Conservation (phyloP, 495 filamentous ascomycete species). For the Talaromyces ruber region DNA sequence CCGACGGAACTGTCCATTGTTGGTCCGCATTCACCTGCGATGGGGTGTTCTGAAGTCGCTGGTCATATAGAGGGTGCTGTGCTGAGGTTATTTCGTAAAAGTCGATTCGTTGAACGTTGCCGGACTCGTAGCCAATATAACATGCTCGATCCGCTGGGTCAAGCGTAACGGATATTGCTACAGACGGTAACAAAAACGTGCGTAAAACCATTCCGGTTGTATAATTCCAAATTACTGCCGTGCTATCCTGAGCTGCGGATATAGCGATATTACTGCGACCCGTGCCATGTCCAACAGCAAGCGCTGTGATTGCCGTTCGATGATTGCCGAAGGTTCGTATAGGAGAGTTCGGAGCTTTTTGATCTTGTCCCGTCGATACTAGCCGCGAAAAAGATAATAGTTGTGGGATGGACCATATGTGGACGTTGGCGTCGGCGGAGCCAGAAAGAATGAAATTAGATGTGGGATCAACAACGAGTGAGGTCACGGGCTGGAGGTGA, state of each 20-base stretch:
- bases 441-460: slow-evolving; percentile 78
- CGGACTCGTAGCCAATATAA: slow-evolving; percentile 77
- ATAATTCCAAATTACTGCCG: slow-evolving; percentile 84
- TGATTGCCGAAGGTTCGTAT: slow-evolving; percentile 69
- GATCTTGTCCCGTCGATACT: slow-evolving; percentile 19
- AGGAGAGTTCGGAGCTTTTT: slow-evolving; percentile 39
- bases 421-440: slow-evolving; percentile 78
- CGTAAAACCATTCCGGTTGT: slow-evolving; percentile 63
- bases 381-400: slow-evolving; percentile 58
- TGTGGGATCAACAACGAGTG: slow-evolving; percentile 60
- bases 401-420: slow-evolving; percentile 75
- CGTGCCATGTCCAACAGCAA: slow-evolving; percentile 58
- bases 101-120: slow-evolving; percentile 71
- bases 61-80: slow-evolving; percentile 46
- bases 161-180: slow-evolving; percentile 61
- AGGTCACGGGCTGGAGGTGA: slow-evolving; percentile 79
- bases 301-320: slow-evolving; percentile 64
- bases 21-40: slow-evolving; percentile 45
- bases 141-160: slow-evolving; percentile 79
- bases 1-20: slow-evolving; percentile 53
- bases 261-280: slow-evolving; percentile 66
- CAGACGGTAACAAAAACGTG: slow-evolving; percentile 68
- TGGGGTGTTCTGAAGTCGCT: slow-evolving; percentile 44
- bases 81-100: slow-evolving; percentile 53
- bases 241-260: slow-evolving; percentile 71